Percentiles rank a stretch among this genome's conserved stretches.
Evolutionary conservation across 2,329 filamentous ascomycete species (phyloP).

Genomic region (Penicillium freii): DNA sequence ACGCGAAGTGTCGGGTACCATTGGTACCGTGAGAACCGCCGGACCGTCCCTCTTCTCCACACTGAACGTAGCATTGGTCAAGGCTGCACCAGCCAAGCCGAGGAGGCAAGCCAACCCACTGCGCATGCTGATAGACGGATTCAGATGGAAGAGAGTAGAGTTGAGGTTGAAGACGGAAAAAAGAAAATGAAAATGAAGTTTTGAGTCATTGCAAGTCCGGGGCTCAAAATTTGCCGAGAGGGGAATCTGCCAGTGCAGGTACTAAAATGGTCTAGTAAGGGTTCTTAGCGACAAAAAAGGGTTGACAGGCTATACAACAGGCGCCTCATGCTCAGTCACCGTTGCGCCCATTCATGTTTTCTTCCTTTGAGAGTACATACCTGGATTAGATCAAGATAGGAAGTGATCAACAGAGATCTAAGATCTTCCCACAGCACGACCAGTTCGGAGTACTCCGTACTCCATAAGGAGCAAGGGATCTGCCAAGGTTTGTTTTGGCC

Average conservation of each 20-base stretch:
- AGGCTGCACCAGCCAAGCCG: not conserved
- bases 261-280: not conserved
- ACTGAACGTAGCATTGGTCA: not conserved
- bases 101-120: not conserved
- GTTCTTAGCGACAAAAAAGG: not conserved
- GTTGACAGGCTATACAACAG: not conserved
- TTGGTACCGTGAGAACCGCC: not conserved
- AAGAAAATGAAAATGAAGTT: not conserved
- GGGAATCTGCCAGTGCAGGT: not conserved
- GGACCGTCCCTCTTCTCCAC: not conserved
- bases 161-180: not conserved
- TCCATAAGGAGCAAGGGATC: not conserved
- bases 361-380: not conserved
- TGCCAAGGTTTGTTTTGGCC: too few relatives aligned
- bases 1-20: not conserved
- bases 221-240: not conserved
- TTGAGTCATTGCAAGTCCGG: not conserved
- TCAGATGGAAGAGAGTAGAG: not conserved
- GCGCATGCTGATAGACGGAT: not conserved
- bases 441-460: too few relatives aligned
- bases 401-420: not conserved
- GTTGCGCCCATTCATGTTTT: not conserved
- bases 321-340: not conserved
- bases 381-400: not conserved
- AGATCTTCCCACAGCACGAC: not conserved